Base-by-base conservation (phyloP, 1,284 basidiomycete species). In the Cryptococcus amylolentus region DNA sequence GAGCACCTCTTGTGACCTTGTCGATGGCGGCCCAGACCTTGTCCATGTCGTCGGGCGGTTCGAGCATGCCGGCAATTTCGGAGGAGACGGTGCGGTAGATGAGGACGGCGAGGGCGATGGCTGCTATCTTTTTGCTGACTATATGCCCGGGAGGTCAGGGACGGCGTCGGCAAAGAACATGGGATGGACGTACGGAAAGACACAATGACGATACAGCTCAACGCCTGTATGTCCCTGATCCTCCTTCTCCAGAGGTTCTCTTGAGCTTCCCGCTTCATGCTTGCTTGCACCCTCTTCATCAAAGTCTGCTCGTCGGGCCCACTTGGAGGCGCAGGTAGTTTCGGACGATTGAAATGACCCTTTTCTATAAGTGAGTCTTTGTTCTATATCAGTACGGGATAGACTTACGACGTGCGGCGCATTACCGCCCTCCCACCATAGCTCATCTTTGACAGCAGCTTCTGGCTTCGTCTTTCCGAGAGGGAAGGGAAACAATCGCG, bases 401-500 rank as follows among this genome's bases (percentile, higher is more conserved):
- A 23, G 16, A 64, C 67, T 57, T 52, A 71, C 69, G 18, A 72
- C 70, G 59, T 72, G 70, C 16, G 70, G 70, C 4, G 70, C 70
- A 47, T 69, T 72, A 1, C 70, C 70, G 14, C 70, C 70, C 51
- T 72, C 70, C 70, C 70, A 72, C 70, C 70, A 72, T 23, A 71
- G 57, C 45, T 72, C 70, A 39, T 72, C 68, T 41, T 60, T 66
- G 20, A 71, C 58, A 20, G 60, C 57, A n/a, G 68, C 69, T 12
- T 62, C 68, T 12, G 65, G 66, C n/a, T 58, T 18, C 3, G 61
- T 66, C 51, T 71, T 72, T 35, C 70, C 70, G 40, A 72, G 51
- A 4, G 70, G 70, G 51, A 71, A 72, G 16, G 70, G 70, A 56
- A 72, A 72, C 12, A 72, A 45, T 2, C 61, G 55, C 18, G 70